These are phyloP conservation scores for Agaricus blazei DNA, from an alignment of 768 basidiomycete species.

Conservation along the genomic window DNA sequence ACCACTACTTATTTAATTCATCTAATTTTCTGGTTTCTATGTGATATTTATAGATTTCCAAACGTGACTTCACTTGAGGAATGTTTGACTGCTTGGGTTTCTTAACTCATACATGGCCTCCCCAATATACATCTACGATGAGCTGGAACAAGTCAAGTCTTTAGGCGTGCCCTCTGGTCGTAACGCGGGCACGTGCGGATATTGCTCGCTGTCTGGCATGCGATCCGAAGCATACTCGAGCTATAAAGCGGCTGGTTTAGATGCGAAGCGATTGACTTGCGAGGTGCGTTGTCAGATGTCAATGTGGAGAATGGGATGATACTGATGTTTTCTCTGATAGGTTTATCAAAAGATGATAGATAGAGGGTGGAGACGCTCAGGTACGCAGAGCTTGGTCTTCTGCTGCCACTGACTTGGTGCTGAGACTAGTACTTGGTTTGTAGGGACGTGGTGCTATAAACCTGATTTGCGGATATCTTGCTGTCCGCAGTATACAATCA, in stretches of 20 bases:
- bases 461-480: slow-evolving; percentile 79
- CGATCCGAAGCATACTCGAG: slow-evolving; percentile 37
- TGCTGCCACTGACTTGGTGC: background rate
- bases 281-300: slow-evolving; percentile 27
- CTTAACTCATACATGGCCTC: background rate
- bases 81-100: too few relatives aligned
- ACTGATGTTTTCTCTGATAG: slow-evolving; percentile 27
- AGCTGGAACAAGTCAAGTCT: slow-evolving; percentile 23
- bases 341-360: slow-evolving; percentile 81
- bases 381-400: slow-evolving; percentile 21
- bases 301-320: background rate
- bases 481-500: slow-evolving; percentile 94
- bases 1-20: background rate
- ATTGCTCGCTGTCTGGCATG: slow-evolving; percentile 55
- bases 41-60: too few relatives aligned
- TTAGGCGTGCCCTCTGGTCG: slow-evolving; percentile 31
- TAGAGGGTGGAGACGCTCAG: slow-evolving; percentile 81
- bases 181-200: slow-evolving; percentile 52
- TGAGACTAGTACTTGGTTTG: background rate
- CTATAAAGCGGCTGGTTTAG: slow-evolving; percentile 42
- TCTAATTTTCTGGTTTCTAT: background rate
- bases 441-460: slow-evolving; percentile 76
- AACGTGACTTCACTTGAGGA: too few relatives aligned
- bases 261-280: slow-evolving; percentile 49
- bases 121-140: background rate